Evolutionary conservation across 352 stramenopile genomes (phyloP).

Genomic region (Thalassiosira hispida): DNA sequence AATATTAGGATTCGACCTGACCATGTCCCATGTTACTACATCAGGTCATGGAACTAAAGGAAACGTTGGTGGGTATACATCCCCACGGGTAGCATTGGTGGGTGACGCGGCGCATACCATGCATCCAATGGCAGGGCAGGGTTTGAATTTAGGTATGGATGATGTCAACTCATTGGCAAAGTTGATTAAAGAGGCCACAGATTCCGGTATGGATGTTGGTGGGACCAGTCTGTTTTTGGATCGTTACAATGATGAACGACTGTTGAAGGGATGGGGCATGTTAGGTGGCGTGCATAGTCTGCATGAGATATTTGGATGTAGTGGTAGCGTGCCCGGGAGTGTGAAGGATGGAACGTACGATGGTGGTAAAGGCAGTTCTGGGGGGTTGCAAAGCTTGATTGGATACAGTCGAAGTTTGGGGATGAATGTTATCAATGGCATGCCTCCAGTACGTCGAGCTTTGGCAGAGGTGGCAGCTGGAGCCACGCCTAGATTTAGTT

Average conservation of each 20-base stretch:
- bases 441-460: constrained; percentile 55
- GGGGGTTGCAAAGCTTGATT: constrained; percentile 33
- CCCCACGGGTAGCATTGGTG: constrained; percentile 87
- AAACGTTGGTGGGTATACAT: constrained; percentile 31
- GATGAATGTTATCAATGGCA: constrained; percentile 77
- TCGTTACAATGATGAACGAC: constrained; percentile 68
- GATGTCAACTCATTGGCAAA: constrained; percentile 85
- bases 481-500: constrained; percentile 21
- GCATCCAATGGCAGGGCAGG: constrained; percentile 94
- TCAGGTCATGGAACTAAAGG: constrained; percentile 34
- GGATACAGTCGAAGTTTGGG: constrained; percentile 68
- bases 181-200: constrained; percentile 61
- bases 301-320: constrained; percentile 68
- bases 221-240: constrained; percentile 63
- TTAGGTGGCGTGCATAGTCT: constrained; percentile 74
- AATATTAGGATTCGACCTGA: constrained; percentile 55
- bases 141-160: constrained; percentile 93
- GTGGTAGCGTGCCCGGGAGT: constrained; percentile 32
- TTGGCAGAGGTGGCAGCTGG: constrained; percentile 67
- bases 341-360: constrained; percentile 18
- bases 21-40: constrained; percentile 42
- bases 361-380: constrained; percentile 6
- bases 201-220: constrained; percentile 75
- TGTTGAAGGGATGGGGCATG: constrained; percentile 59
- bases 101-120: constrained; percentile 96